Conservation (phyloP, 129 eudicot species). For the Centrapalus pauciflorus region DNA sequence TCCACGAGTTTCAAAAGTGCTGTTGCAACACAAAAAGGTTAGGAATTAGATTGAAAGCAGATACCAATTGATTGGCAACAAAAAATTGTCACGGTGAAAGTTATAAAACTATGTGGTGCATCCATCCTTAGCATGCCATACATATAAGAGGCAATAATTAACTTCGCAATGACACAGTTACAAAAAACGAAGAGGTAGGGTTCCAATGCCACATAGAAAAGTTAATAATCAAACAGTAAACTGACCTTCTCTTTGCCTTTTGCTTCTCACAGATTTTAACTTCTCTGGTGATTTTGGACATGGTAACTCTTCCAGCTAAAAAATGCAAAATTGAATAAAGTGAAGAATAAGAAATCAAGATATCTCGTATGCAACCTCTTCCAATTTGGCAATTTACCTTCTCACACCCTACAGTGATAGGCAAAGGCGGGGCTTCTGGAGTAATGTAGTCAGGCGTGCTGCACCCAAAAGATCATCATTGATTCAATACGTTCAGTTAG, state of each 20-base stretch:
- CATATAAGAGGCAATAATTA: not conserved
- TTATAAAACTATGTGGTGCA: not conserved
- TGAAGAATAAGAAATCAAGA: not conserved
- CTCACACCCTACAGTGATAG: constrained; percentile 30
- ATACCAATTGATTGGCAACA: constrained; percentile 10
- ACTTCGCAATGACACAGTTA: no score
- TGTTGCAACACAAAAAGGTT: constrained; percentile 16
- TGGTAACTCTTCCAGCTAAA: constrained; percentile 44
- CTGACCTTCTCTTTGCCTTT: constrained; percentile 53
- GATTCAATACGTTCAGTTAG: not conserved
- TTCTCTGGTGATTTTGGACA: constrained; percentile 88
- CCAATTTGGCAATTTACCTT: constrained; percentile 44
- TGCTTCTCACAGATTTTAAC: constrained; percentile 51
- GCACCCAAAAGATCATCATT: constrained; percentile 26
- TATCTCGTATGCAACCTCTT: not conserved
- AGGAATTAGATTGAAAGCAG: constrained; percentile 12
- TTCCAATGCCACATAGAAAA: not conserved
- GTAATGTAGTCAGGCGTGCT: constrained; percentile 96
- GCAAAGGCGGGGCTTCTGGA: constrained; percentile 54
- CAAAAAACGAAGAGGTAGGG: no score
- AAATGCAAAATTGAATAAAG: not conserved
- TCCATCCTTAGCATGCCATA: not conserved
- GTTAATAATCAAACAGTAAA: not conserved
- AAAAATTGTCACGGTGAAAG: not conserved
- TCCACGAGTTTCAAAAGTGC: constrained; percentile 31